Conservation (phyloP, 176 grass and related monocot species). For the maize (Zea mays) region DNA sequence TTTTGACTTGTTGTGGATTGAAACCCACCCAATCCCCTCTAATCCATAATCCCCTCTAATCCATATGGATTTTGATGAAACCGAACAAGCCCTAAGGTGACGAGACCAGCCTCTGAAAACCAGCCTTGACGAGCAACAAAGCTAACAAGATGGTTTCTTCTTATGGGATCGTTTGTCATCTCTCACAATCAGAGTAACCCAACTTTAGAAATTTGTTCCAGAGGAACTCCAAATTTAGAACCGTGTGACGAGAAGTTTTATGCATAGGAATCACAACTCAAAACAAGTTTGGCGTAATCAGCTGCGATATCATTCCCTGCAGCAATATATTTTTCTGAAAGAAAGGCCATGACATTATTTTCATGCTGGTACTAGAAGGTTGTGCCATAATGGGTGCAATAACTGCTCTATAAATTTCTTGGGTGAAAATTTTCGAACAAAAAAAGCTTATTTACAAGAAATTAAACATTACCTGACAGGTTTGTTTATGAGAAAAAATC, state of each 20-base stretch:
- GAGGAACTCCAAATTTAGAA: background rate
- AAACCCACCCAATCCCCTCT: no score
- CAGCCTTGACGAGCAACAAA: background rate
- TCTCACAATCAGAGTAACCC: background rate
- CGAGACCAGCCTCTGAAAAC: background rate
- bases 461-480: conserved; percentile 35
- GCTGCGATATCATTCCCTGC: background rate
- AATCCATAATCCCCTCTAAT: no score
- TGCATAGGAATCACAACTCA: background rate
- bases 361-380: background rate
- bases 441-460: conserved; percentile 5
- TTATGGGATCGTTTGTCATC: background rate
- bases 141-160: background rate
- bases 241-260: background rate
- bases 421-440: background rate
- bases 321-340: background rate
- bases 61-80: no score
- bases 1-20: no score
- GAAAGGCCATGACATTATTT: no score
- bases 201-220: background rate
- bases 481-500: conserved; percentile 71
- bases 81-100: background rate
- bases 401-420: background rate
- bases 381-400: background rate
- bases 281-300: background rate